Evolutionary conservation across 805 yeast species (phyloP).

Genomic region (Saturnispora sanitii): DNA sequence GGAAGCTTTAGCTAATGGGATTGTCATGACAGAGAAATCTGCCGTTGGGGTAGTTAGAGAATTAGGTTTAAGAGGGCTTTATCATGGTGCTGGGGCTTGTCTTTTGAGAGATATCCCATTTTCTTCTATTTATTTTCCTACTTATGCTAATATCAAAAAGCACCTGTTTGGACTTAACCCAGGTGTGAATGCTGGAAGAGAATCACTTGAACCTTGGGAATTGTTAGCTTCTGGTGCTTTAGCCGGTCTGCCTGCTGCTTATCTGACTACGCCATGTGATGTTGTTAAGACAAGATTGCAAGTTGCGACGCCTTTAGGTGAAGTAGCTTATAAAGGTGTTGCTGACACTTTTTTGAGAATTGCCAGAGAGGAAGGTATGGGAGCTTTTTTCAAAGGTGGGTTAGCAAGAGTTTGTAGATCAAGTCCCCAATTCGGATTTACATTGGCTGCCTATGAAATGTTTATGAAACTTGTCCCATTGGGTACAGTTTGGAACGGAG

Average conservation of each 20-base stretch:
- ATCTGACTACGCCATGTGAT: conserved; percentile 92
- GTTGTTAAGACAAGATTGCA: conserved; percentile 93
- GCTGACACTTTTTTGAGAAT: conserved; percentile 68
- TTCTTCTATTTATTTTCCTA: conserved; percentile 93
- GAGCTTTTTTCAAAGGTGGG: conserved; percentile 93
- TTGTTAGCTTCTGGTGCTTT: conserved; percentile 79
- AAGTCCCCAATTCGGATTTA: conserved; percentile 96
- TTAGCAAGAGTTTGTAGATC: conserved; percentile 90
- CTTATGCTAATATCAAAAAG: conserved; percentile 87
- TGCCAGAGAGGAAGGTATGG: conserved; percentile 69
- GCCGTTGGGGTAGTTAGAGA: conserved; percentile 68
- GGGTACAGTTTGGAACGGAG: conserved; percentile 28
- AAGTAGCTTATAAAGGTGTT: conserved; percentile 67
- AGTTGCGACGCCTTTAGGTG: conserved; percentile 69
- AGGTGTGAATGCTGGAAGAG: conserved; percentile 40
- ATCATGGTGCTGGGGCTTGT: conserved; percentile 89
- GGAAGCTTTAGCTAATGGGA: conserved; percentile 28
- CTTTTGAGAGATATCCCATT: conserved; percentile 91
- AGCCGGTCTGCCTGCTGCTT: conserved; percentile 98
- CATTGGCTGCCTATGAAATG: conserved; percentile 93
- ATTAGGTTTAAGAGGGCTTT: conserved; percentile 76
- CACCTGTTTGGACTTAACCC: conserved; percentile 79
- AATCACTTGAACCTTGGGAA: conserved; percentile 69
- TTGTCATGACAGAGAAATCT: conserved; percentile 30
- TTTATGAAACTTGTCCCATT: conserved; percentile 74